Evolutionary conservation across 768 basidiomycete species (phyloP), one percentile per base, ranked within the genome.

Genomic region (Suillus luteus): DNA sequence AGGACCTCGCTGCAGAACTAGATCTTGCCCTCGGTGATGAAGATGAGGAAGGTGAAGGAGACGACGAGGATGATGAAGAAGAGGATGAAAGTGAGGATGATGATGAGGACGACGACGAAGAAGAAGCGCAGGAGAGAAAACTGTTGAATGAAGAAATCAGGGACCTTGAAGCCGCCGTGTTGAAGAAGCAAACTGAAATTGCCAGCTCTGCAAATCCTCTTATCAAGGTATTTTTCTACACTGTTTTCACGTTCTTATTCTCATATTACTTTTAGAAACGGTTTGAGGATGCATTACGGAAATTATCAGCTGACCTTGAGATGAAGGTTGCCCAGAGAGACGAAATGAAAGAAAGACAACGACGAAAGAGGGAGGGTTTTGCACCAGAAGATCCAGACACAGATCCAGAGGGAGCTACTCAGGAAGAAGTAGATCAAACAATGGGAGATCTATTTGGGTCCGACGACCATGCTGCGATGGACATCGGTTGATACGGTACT

Each of bases 271-370:
- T 7, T 69, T 35, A 95, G 90, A 91, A 90, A 85, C 95, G 95
- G 41, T 96, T 96, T 76, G 93, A 96, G 73, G 95, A 96, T 72
- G 90, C 92, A 19, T 76, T 96, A 70, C 92, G 89, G 80, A 97
- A 96, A 76, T 81, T 97, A 55, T 85, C 88, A 12, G 85, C 87
- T 41, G 95, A 97, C 72, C 79, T 96, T 37, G 95, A 96, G 67
- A 87, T 89, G 84, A 96, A 95, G 73, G 78, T 83, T 11, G 83
- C 83, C 1, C 93, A 94, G 72, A 82, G 89, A 62, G 92, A 94
- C 67, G 91, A 90, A 69, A 77, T 94, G 73, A 87, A 86, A 69
- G 92, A 93, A 76, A 82, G 87, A 70, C 88, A 88, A 68, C 83
- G 89, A 51, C 75, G 87, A 72, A 82, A 83, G 73, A 90, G 90